Base-by-base conservation (phyloP, 306 rosid genomes). In the Quercus ilex region DNA sequence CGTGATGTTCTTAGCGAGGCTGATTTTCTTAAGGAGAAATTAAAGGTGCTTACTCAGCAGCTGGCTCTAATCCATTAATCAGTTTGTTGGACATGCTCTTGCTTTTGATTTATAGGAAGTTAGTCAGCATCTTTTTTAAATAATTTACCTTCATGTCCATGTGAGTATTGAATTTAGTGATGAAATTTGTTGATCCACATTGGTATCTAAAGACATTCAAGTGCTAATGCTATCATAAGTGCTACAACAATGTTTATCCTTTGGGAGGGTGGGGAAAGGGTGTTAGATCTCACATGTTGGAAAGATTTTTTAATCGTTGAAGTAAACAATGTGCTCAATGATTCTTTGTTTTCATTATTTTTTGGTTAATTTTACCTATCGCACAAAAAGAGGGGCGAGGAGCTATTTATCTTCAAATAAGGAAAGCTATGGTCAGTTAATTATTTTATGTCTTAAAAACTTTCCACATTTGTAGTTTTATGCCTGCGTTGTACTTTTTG, bases 21-120 rank as follows among this genome's bases (percentile, higher is more conserved):
- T 62, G 98, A 93, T 78, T 91, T 95, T 88, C 92, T 95, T 21
- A 95, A 87, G 87, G 99, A 93, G 89, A 95, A 93, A 83, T 57
- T 89, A 75, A 89, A 93, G 99, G 99, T 95, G 77, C 82, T 79
- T 79, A 55, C 53, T 73, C 26, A 72, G 68, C 77, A 76, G 20
- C 70, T 74, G 77, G 69, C 18, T 35, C 74, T 62, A 63, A 52
- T 76, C 53, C 77, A 77, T 65, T 25, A 75, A 76, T 81, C 46
- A 62, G 69, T 59, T 31, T 79, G 20, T 56, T 28, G 43, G 35
- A 46, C 26, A 59, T 30, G 35, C 35, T 59, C 13, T 46, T 62
- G 10, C 15, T 52, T 64, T 60, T 69, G 6, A 77, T 18, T 67
- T 11, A 20, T 20, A 21, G 28, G 67, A 25, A 6, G 58, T 46